These are phyloP conservation scores for Cicer bijugum DNA, from an alignment of 306 rosid species.

Conservation along the genomic window DNA sequence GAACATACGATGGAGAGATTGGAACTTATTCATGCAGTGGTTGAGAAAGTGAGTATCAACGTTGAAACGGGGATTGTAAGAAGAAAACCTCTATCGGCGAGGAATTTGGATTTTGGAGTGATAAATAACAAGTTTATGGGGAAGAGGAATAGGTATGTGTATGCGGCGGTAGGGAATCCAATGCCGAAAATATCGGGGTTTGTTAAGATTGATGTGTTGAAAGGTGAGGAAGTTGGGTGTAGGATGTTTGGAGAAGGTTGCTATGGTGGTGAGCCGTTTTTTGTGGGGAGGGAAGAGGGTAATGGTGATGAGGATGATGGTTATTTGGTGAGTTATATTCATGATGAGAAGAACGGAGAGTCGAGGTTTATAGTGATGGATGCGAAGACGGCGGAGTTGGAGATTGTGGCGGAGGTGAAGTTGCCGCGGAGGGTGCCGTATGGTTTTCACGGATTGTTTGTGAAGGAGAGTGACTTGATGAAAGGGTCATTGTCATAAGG, in stretches of 20 bases:
- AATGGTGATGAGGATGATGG: conserved; percentile 68
- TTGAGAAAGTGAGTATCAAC: conserved; percentile 74
- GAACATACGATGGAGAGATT: conserved; percentile 80
- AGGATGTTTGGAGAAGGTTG: conserved; percentile 72
- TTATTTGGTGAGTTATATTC: conserved; percentile 68
- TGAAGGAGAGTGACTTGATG: conserved; percentile 60
- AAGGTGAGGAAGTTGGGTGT: conserved; percentile 55
- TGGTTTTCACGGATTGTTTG: conserved; percentile 90
- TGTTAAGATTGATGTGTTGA: conserved; percentile 75
- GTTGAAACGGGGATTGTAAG: conserved; percentile 61
- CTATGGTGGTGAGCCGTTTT: conserved; percentile 86
- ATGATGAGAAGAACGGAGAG: conserved; percentile 67
- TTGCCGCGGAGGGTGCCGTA: conserved; percentile 84
- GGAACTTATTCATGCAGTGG: conserved; percentile 68
- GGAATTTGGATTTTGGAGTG: conserved; percentile 75
- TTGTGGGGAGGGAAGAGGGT: conserved; percentile 60
- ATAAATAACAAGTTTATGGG: conserved; percentile 56
- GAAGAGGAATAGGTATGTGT: conserved; percentile 59
- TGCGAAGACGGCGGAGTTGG: conserved; percentile 72
- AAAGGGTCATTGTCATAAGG: conserved; percentile 14
- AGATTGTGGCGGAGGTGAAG: conserved; percentile 71
- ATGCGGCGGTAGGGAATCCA: conserved; percentile 85
- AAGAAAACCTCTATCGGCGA: conserved; percentile 67
- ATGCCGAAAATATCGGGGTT: conserved; percentile 92
- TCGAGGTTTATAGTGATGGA: conserved; percentile 87